Evolutionary conservation across 148 eudicot species (phyloP).

Genomic region (Salicornia ramosissima): DNA sequence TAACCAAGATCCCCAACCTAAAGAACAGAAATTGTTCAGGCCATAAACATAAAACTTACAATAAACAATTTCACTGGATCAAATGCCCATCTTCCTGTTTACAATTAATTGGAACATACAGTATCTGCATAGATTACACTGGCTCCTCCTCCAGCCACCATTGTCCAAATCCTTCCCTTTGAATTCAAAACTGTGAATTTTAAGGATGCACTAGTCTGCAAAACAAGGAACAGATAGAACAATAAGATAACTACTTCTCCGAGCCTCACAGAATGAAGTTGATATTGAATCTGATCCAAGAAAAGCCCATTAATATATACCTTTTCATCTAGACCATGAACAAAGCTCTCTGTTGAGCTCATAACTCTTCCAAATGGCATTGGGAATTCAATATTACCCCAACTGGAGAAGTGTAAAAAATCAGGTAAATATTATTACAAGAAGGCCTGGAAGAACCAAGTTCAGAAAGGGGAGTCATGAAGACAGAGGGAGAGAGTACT

Average conservation of each 20-base stretch:
- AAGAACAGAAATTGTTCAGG: not conserved
- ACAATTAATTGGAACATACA: conserved; percentile 24
- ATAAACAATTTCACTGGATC: not conserved
- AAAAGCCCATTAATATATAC: conserved; percentile 27
- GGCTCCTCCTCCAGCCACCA: conserved; percentile 59
- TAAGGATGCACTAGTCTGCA: conserved; percentile 50
- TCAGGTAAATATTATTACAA: not conserved
- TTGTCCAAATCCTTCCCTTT: conserved; percentile 48
- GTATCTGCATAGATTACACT: conserved; percentile 54
- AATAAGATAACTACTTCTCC: not conserved
- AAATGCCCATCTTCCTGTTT: not conserved
- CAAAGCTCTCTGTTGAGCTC: conserved; percentile 87
- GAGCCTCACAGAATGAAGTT: too few relatives aligned
- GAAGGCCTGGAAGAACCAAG: not conserved
- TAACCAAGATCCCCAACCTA: conserved; percentile 55
- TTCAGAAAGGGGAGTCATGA: not conserved
- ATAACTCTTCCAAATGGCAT: conserved; percentile 97
- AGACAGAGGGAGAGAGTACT: conserved; percentile 32
- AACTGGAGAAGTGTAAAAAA: conserved; percentile 36
- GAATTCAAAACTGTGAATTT: conserved; percentile 52
- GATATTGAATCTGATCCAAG: not conserved
- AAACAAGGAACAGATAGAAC: conserved; percentile 8
- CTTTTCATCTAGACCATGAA: conserved; percentile 95
- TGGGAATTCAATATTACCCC: conserved; percentile 95
- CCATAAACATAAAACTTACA: not conserved